A percentile compares a stretch with the other conserved stretches of the same genome.
Conservation (phyloP, 495 filamentous ascomycete genomes). For the Penicillium canescens region DNA sequence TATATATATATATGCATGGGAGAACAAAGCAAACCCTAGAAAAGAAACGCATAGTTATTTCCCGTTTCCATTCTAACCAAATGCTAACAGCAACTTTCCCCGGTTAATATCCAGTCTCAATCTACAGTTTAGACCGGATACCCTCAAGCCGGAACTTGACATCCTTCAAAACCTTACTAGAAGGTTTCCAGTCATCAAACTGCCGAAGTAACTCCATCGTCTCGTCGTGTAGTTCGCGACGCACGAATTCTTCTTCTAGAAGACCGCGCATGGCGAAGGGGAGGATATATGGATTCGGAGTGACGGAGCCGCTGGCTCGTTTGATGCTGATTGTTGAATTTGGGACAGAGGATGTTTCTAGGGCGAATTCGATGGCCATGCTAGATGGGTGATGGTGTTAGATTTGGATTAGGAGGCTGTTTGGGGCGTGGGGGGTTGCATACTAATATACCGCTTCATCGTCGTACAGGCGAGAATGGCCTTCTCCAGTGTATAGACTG, state of each 20-base stretch:
- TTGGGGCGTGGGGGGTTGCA: constrained; percentile 1
- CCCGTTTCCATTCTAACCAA: neutral
- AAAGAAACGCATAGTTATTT: too few relatives aligned
- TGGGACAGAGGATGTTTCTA: constrained; percentile 73
- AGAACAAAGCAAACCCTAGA: too few relatives aligned
- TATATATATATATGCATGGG: too few relatives aligned
- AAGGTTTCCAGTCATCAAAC: constrained; percentile 93
- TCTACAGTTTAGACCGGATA: constrained; percentile 77
- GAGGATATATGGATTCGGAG: constrained; percentile 80
- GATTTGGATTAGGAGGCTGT: neutral
- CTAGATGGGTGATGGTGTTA: constrained; percentile 38
- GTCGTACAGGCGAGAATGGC: constrained; percentile 91
- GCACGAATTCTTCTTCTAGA: constrained; percentile 89
- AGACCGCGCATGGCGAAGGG: constrained; percentile 94
- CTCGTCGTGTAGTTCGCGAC: constrained; percentile 72
- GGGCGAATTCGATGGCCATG: constrained; percentile 78
- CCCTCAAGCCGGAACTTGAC: constrained; percentile 95
- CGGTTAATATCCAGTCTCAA: neutral
- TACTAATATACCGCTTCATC: constrained; percentile 87
- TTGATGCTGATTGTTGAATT: constrained; percentile 51
- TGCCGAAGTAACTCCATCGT: constrained; percentile 76
- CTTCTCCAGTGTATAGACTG: constrained; percentile 87
- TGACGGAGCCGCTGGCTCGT: constrained; percentile 51
- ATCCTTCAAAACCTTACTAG: constrained; percentile 87
- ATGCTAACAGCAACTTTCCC: neutral